phyloP scores from a whole-genome alignment of 2,329 filamentous ascomycete species.

The Pochonia chlamydosporia region DNA sequence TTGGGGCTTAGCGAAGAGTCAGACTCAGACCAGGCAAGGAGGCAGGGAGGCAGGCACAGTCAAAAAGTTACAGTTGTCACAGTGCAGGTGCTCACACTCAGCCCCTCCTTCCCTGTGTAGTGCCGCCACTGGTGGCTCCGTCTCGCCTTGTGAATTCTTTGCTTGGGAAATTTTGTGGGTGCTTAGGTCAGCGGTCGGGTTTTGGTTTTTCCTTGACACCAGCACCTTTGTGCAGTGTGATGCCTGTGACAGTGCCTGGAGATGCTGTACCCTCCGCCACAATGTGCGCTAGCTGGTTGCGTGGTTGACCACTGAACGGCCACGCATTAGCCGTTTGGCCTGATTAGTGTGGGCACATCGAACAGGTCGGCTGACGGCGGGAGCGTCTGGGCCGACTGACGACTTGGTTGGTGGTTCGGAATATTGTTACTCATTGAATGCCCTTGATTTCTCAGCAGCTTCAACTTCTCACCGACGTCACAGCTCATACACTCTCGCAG shows the following conservation, averaged over 20 bases:
- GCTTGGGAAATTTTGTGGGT: conserved; percentile 3
- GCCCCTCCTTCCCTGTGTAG: background rate
- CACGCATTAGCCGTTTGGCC: background rate
- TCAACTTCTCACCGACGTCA: conserved; percentile 3
- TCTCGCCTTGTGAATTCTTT: conserved; percentile 7
- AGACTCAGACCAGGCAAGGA: background rate
- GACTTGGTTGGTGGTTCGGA: conserved; percentile 1
- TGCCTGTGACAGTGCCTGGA: too few species aligned
- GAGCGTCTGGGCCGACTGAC: background rate
- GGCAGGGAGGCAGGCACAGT: background rate
- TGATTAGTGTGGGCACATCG: background rate
- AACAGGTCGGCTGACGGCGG: background rate
- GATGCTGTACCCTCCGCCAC: too few species aligned
- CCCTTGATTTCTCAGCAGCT: conserved; percentile 11
- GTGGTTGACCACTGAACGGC: background rate
- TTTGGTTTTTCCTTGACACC: conserved; percentile 3
- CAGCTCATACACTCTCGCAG: conserved; percentile 1
- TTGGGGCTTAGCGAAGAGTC: conserved; percentile 31
- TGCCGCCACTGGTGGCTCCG: background rate
- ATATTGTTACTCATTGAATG: background rate
- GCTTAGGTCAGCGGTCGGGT: conserved; percentile 9
- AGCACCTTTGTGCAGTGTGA: background rate
- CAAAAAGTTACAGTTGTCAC: background rate
- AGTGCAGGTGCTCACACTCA: background rate
- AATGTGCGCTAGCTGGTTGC: background rate